These are phyloP conservation scores for Paspalum notatum DNA, from an alignment of 176 grass and related monocot species.

Conservation along the genomic window DNA sequence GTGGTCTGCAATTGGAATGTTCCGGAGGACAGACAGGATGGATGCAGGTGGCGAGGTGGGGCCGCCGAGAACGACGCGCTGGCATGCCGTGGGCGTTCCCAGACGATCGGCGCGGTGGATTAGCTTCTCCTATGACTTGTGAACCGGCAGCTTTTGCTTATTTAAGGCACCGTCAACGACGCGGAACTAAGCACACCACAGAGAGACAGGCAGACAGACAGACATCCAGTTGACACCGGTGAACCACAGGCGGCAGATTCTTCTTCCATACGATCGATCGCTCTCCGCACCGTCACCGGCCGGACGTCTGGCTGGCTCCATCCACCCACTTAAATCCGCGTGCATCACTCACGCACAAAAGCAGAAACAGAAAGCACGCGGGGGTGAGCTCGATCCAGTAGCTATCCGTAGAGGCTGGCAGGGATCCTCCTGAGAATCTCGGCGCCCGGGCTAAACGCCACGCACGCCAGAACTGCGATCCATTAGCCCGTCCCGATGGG, in stretches of 20 bases:
- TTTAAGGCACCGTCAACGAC: no score
- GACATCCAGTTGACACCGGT: no score
- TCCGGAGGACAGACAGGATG: no score
- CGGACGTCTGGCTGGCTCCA: background rate
- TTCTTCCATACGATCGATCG: background rate
- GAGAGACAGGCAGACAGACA: no score
- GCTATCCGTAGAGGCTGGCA: background rate
- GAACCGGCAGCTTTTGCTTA: no score
- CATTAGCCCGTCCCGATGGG: background rate
- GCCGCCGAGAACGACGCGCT: no score
- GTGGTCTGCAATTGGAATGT: no score
- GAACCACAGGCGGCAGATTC: background rate
- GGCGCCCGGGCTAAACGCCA: background rate
- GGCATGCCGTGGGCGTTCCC: no score
- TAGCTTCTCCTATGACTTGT: no score
- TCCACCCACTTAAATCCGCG: background rate
- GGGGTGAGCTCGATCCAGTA: background rate
- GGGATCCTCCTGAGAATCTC: background rate
- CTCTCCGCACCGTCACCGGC: background rate
- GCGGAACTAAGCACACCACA: no score
- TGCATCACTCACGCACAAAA: background rate
- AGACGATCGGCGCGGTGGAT: no score
- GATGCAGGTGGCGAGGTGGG: no score
- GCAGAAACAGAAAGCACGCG: background rate
- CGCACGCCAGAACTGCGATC: conserved; percentile 14